These are phyloP conservation scores for Toxicodendron radicans DNA, from an alignment of 345 rosid genomes.

Conservation along the genomic window DNA sequence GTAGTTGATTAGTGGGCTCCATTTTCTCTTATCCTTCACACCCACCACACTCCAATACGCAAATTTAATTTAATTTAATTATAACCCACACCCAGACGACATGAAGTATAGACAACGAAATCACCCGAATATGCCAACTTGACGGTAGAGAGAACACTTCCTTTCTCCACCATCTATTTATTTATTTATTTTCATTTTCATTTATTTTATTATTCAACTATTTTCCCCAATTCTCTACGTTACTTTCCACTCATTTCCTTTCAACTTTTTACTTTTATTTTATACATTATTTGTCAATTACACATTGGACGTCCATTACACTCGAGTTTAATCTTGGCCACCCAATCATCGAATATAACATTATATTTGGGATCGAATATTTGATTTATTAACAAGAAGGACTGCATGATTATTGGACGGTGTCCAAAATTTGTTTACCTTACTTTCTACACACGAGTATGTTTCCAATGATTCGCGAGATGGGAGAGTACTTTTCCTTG, in stretches of 20 bases:
- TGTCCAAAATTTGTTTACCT: background rate
- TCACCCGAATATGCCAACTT: constrained; percentile 47
- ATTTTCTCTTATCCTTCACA: constrained; percentile 25
- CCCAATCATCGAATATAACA: background rate
- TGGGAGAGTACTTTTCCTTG: constrained; percentile 6
- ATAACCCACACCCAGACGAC: background rate
- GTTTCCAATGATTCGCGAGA: too few relatives aligned
- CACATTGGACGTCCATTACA: constrained; percentile 9
- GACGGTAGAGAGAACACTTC: constrained; percentile 41
- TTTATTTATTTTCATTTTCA: background rate
- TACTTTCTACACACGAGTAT: background rate
- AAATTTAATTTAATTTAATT: background rate
- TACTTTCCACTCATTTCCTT: constrained; percentile 23
- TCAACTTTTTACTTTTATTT: too few relatives aligned
- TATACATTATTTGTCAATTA: background rate
- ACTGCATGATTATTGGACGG: constrained; percentile 2
- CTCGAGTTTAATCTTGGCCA: constrained; percentile 17
- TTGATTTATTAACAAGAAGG: background rate
- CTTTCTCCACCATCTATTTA: constrained; percentile 38
- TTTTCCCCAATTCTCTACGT: background rate
- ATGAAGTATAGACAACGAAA: constrained; percentile 26
- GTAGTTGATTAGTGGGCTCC: constrained; percentile 29
- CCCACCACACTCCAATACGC: constrained; percentile 15
- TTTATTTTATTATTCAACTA: background rate
- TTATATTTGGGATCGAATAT: background rate